Conservation (phyloP, 495 filamentous ascomycete species). For the Aspergillus hancockii region DNA sequence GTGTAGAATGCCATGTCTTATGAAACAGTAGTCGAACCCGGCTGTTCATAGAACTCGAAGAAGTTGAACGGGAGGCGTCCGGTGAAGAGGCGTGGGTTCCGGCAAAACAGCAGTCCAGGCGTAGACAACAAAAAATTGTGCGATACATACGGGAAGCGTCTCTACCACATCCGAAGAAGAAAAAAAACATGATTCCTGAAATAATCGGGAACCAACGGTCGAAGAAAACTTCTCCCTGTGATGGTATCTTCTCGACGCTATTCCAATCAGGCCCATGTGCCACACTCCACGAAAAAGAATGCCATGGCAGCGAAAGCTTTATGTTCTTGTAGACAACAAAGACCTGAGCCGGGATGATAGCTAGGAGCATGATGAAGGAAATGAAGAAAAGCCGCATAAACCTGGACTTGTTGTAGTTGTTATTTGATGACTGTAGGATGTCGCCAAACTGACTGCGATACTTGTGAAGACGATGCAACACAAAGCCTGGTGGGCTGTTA, state of each 20-base stretch:
- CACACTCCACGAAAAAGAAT: constrained; percentile 54
- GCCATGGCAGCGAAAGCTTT: constrained; percentile 30
- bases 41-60: constrained; percentile 22
- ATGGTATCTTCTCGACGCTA: constrained; percentile 62
- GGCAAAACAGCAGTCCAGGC: constrained; percentile 30
- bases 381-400: constrained; percentile 80
- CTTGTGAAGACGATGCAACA: constrained; percentile 65
- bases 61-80: constrained; percentile 13
- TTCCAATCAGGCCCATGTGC: constrained; percentile 60
- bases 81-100: constrained; percentile 13
- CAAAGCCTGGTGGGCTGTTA: constrained; percentile 47
- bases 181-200: constrained; percentile 62
- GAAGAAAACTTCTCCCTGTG: constrained; percentile 52
- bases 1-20: constrained; percentile 15
- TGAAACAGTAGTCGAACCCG: constrained; percentile 32
- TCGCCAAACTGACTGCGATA: constrained; percentile 63
- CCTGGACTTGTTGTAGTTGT: constrained; percentile 61
- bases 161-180: constrained; percentile 78
- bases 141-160: constrained; percentile 78
- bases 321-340: constrained; percentile 63
- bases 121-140: constrained; percentile 32
- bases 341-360: constrained; percentile 63
- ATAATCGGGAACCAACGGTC: constrained; percentile 69
- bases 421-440: constrained; percentile 58
- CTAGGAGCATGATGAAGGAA: constrained; percentile 63